phyloP scores from a whole-genome alignment of 176 grass and related monocot genomes.

The Lolium perenne region DNA sequence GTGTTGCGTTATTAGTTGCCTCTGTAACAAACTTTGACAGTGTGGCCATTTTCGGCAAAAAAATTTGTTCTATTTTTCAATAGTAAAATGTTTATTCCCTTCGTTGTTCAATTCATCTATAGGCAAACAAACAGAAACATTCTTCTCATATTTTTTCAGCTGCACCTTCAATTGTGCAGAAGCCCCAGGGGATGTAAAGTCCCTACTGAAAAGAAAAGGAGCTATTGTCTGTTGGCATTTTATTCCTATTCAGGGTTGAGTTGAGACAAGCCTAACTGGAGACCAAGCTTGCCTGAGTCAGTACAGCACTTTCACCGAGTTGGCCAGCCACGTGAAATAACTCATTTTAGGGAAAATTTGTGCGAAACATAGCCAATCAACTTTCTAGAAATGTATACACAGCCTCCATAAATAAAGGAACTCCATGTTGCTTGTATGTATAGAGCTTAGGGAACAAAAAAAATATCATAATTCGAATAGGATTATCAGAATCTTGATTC shows the following conservation, averaged over 20 bases:
- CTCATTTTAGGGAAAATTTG: conserved; percentile 22
- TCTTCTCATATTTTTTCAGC: background rate
- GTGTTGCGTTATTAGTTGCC: background rate
- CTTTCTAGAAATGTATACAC: background rate
- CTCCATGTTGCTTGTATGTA: background rate
- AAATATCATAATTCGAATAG: background rate
- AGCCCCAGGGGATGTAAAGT: background rate
- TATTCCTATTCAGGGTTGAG: conserved; percentile 12
- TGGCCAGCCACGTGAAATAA: background rate
- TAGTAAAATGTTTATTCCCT: background rate
- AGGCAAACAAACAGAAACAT: conserved; percentile 32
- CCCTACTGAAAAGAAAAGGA: background rate
- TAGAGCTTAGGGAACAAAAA: background rate
- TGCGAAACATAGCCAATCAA: background rate
- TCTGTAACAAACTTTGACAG: background rate
- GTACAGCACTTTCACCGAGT: background rate
- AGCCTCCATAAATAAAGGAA: conserved; percentile 11
- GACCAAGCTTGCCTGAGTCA: background rate
- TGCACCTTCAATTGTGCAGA: conserved; percentile 12
- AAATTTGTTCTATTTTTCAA: conserved; percentile 1
- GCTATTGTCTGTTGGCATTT: background rate
- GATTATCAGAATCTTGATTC: background rate
- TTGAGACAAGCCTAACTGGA: conserved; percentile 23
- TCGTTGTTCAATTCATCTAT: conserved; percentile 23
- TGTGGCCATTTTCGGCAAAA: background rate